Evolutionary conservation across 129 eudicot species (phyloP).

Genomic region (Ambrosia artemisiifolia): DNA sequence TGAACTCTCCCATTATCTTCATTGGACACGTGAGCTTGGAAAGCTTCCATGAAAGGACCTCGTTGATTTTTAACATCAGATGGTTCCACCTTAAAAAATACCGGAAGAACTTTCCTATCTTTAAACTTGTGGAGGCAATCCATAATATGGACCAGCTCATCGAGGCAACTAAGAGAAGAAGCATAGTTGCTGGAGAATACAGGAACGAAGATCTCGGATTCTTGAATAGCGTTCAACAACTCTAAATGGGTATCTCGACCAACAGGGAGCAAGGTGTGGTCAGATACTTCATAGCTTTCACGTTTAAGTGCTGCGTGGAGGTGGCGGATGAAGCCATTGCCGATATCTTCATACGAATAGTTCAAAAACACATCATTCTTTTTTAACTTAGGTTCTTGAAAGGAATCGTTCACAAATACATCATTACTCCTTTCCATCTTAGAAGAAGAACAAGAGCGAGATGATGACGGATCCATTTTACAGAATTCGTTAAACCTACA

Average conservation of each 20-base stretch:
- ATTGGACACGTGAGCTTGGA: not conserved
- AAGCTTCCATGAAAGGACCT: conserved; percentile 15
- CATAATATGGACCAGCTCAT: conserved; percentile 12
- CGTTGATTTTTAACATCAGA: conserved; percentile 13
- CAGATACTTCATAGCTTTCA: conserved; percentile 1
- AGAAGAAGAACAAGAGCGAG: not conserved
- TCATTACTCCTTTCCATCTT: not conserved
- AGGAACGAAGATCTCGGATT: conserved; percentile 17
- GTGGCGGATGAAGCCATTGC: conserved; percentile 20
- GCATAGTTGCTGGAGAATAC: conserved; percentile 17
- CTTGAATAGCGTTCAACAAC: not conserved
- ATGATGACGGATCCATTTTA: conserved; percentile 5
- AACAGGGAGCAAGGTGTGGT: conserved; percentile 1
- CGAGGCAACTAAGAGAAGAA: conserved; percentile 10
- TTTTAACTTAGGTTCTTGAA: not conserved
- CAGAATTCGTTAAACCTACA: no score
- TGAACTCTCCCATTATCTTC: not conserved
- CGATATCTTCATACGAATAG: conserved; percentile 12
- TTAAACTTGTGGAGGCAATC: not conserved
- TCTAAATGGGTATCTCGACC: not conserved
- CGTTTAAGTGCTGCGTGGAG: not conserved
- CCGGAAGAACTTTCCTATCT: conserved; percentile 13
- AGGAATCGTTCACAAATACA: no score
- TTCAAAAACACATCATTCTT: conserved; percentile 4
- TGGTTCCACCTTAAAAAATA: conserved; percentile 16